Evolutionary conservation across 139 green algal species (phyloP).

Genomic region (Micractinium sp.): DNA sequence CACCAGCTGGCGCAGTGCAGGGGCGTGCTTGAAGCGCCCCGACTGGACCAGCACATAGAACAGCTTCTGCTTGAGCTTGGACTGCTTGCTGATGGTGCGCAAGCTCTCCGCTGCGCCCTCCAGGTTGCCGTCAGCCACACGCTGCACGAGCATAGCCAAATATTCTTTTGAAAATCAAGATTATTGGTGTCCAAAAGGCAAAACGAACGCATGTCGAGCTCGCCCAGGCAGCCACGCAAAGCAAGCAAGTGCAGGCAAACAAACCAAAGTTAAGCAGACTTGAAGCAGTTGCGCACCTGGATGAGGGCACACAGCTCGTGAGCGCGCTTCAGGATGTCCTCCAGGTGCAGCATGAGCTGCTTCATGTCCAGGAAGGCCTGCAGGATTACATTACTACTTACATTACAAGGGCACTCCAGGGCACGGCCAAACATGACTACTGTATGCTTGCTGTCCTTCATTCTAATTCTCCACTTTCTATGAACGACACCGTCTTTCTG

Average conservation of each 20-base stretch:
- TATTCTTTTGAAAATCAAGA: too few relatives aligned
- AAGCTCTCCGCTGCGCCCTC: conserved; percentile 22
- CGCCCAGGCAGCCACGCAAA: neutral
- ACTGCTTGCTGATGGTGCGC: conserved; percentile 1
- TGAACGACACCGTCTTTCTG: too few relatives aligned
- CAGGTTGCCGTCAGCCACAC: conserved; percentile 3
- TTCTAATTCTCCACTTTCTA: too few relatives aligned
- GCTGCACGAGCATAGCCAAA: neutral
- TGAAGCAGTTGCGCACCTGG: too few relatives aligned
- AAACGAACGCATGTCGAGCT: too few relatives aligned
- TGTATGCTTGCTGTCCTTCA: too few relatives aligned
- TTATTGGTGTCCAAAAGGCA: too few relatives aligned
- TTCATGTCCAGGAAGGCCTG: conserved; percentile 79
- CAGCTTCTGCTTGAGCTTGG: conserved; percentile 20
- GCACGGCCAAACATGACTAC: neutral
- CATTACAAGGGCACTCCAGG: neutral
- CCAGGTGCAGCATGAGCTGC: conserved; percentile 55
- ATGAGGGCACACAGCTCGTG: conserved; percentile 58
- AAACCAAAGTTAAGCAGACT: too few relatives aligned
- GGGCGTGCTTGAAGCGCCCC: conserved; percentile 59
- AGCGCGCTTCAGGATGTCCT: conserved; percentile 67
- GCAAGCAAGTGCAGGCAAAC: too few relatives aligned
- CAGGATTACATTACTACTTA: neutral
- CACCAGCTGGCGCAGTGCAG: conserved; percentile 83
- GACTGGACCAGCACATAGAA: conserved; percentile 65